Evolutionary conservation across 257 asterid species (phyloP).

Genomic region (Solanum peruvianum): DNA sequence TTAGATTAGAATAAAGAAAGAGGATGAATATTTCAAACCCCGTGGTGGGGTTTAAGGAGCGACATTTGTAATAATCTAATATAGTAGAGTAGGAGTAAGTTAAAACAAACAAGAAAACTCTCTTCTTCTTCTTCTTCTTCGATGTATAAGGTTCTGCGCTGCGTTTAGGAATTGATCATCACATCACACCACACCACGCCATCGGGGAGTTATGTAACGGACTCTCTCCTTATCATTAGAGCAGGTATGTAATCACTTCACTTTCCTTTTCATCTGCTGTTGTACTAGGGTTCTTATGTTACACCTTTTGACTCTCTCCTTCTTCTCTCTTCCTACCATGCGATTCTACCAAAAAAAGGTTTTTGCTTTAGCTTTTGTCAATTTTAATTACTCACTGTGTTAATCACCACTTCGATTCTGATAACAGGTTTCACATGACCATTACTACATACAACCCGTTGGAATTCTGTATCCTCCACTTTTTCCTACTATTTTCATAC

Average conservation of each 20-base stretch:
- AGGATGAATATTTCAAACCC: neutral
- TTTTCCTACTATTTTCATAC: neutral
- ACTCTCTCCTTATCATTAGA: neutral
- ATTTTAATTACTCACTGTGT: neutral
- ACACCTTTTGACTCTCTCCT: neutral
- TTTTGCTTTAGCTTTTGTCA: neutral
- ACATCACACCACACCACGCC: neutral
- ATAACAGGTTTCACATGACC: neutral
- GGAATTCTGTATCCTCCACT: neutral
- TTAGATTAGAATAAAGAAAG: neutral
- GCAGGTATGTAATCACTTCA: neutral
- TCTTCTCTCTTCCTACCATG: neutral
- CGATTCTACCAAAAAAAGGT: neutral
- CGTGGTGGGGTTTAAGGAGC: constrained; percentile 27
- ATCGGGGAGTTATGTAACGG: neutral
- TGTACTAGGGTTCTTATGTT: neutral
- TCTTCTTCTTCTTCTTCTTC: constrained; percentile 1
- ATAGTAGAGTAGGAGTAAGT: neutral
- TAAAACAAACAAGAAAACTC: neutral
- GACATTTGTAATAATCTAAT: constrained; percentile 42
- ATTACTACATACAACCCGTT: neutral
- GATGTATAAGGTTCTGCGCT: neutral
- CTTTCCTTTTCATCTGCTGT: neutral
- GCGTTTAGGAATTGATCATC: neutral
- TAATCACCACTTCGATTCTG: neutral